Base-by-base conservation (phyloP, 345 rosid genomes). In the Capsella bursapastoris region DNA sequence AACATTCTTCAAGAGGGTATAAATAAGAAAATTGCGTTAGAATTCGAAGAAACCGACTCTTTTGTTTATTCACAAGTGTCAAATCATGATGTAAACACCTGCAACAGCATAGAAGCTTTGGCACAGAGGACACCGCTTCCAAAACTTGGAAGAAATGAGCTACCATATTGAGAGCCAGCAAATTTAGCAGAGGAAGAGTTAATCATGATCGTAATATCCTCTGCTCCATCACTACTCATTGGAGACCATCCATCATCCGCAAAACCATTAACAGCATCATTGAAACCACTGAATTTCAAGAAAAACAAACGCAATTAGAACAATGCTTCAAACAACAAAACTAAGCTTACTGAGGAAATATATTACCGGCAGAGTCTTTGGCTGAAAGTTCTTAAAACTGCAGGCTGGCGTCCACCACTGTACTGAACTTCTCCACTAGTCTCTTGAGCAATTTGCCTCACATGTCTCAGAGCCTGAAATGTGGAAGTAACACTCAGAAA, bases 181-280 rank as follows among this genome's bases (percentile, higher is more conserved):
- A 83, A 87, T 67, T 91, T 94, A 60, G 84, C 80, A 40, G 93
- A 88, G 37, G 96, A 84, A 37, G 93, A 87, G 79, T 91, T 94
- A 57, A 94, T 82, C 77, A 58, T 84, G 61, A 94, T 81, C 31
- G 96, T 94, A 53, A 91, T 96, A 84, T 94, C 97, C 48, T 94
- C 98, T 58, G 68, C 84, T 14, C 97, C 96, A 74, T 91, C 98
- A 66, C 90, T 86, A 63, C 83, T 85, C 81, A 94, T 79, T 44
- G 93, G 80, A 11, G 98, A 86, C 97, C 98, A 94, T n/a, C 98
- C 97, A 64, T 92, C 97, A 83, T 94, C 98, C 25, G 44, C 83
- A 84, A 91, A 94, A 41, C 98, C 93, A 78, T 90, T 91, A 60
- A 94, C 90, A 58, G 97, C 96, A 78, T 91, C 98, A 78, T 91